These are phyloP conservation scores for Anethum foeniculum DNA, from an alignment of 140 eudicot genomes.

Conservation along the genomic window DNA sequence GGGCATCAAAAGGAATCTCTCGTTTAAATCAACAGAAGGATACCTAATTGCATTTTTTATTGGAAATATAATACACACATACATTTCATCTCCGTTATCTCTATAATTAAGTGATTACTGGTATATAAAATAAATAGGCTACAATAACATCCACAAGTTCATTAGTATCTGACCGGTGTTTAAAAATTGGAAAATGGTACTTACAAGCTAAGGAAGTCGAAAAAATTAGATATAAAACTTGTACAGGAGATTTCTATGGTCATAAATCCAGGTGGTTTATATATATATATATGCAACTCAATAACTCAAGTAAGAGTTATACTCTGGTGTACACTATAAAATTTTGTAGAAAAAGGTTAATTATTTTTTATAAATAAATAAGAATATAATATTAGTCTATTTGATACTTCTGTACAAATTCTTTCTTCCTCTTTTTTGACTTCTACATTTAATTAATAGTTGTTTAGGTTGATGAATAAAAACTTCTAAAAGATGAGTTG, in stretches of 20 bases:
- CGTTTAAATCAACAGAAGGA: neutral
- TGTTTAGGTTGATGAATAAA: neutral
- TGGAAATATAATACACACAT: neutral
- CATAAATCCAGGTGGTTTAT: neutral
- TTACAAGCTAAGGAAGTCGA: neutral
- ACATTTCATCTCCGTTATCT: too few relatives aligned
- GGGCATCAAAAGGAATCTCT: neutral
- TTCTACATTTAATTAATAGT: neutral
- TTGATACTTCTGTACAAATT: neutral
- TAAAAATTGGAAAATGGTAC: neutral
- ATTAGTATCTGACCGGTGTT: too few relatives aligned
- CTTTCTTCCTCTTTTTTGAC: neutral
- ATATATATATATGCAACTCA: neutral
- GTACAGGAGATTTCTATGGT: neutral
- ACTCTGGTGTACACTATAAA: neutral
- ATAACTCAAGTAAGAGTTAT: neutral
- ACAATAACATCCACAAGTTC: too few relatives aligned
- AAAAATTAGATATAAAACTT: neutral
- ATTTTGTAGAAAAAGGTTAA: neutral
- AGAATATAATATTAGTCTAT: neutral
- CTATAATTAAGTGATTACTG: too few relatives aligned
- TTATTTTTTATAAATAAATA: neutral
- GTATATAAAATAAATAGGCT: too few relatives aligned
- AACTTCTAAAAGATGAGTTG: neutral
- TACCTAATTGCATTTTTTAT: neutral